Evolutionary conservation across 345 rosid genomes (phyloP).

Genomic region (Eucalyptus viminalis): DNA sequence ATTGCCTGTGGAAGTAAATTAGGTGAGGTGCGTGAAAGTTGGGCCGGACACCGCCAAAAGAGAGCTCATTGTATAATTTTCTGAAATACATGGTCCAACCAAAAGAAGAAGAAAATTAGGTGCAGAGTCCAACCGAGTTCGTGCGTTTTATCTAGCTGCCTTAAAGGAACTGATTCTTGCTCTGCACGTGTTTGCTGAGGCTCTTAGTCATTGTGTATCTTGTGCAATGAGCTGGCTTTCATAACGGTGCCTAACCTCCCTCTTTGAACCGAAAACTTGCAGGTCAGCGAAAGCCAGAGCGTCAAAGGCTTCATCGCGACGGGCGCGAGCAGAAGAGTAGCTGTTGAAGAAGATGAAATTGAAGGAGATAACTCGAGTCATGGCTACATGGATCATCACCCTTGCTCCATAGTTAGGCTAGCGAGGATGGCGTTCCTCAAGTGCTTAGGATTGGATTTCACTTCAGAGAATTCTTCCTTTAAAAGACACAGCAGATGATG

Average conservation of each 20-base stretch:
- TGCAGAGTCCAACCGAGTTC: not conserved
- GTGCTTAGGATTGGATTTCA: not conserved
- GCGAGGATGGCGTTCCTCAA: not conserved
- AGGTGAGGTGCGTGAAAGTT: not conserved
- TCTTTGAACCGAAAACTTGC: not conserved
- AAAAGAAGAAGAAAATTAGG: not conserved
- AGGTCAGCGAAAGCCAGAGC: not conserved
- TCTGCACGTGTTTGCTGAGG: not conserved
- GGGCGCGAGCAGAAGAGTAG: not conserved
- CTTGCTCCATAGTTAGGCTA: not conserved
- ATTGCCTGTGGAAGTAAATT: not conserved
- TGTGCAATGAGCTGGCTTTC: not conserved
- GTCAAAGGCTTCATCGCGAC: not conserved
- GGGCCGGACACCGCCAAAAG: not conserved
- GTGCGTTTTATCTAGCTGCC: not conserved
- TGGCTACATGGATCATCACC: not conserved
- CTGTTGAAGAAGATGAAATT: not conserved
- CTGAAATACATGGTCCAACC: not conserved
- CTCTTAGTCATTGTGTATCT: not conserved
- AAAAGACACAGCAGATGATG: not conserved
- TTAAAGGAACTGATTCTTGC: not conserved
- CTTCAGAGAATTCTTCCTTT: not conserved
- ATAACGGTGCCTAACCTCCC: not conserved
- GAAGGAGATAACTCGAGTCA: not conserved
- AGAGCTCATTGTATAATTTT: not conserved